A percentile compares a stretch with the other conserved stretches of the same genome.
These are phyloP conservation scores for Clitocybe nebularis DNA, from an alignment of 1,284 basidiomycete species.

Conservation along the genomic window DNA sequence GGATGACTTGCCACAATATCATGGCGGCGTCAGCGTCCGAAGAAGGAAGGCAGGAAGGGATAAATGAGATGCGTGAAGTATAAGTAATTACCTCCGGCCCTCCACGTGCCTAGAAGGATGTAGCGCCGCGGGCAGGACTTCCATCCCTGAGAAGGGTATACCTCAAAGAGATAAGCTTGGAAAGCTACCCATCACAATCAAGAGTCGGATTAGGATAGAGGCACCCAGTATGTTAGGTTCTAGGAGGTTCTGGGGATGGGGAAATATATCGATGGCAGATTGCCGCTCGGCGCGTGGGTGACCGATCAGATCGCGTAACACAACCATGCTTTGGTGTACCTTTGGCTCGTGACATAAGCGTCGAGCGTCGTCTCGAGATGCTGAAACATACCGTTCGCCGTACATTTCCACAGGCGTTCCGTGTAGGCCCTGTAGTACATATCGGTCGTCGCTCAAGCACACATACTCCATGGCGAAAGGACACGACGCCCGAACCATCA, in stretches of 20 bases:
- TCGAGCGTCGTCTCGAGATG: too few species aligned
- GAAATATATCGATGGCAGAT: too few species aligned
- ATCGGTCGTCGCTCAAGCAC: slow-evolving; percentile 2
- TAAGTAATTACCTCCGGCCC: slow-evolving; percentile 12
- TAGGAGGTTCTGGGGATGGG: too few species aligned
- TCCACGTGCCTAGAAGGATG: slow-evolving; percentile 14
- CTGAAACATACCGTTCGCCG: too few species aligned
- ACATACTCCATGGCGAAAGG: slow-evolving; percentile 14
- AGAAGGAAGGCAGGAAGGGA: background rate
- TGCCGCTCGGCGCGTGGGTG: background rate
- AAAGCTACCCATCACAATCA: background rate
- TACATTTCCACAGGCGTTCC: too few species aligned
- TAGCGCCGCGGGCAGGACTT: too few species aligned
- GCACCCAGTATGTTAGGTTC: too few species aligned
- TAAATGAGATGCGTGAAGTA: background rate
- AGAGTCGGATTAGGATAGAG: slow-evolving; percentile 8
- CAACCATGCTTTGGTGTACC: too few species aligned
- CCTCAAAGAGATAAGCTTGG: too few species aligned
- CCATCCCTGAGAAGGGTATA: too few species aligned
- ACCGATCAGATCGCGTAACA: background rate
- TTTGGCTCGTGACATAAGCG: too few species aligned
- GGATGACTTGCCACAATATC: slow-evolving; percentile 26
- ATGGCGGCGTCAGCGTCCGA: slow-evolving; percentile 22
- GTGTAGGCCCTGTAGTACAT: background rate
- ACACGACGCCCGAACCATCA: slow-evolving; percentile 16